Base-by-base conservation (phyloP, 257 asterid species). In the Verbascum thapsus region DNA sequence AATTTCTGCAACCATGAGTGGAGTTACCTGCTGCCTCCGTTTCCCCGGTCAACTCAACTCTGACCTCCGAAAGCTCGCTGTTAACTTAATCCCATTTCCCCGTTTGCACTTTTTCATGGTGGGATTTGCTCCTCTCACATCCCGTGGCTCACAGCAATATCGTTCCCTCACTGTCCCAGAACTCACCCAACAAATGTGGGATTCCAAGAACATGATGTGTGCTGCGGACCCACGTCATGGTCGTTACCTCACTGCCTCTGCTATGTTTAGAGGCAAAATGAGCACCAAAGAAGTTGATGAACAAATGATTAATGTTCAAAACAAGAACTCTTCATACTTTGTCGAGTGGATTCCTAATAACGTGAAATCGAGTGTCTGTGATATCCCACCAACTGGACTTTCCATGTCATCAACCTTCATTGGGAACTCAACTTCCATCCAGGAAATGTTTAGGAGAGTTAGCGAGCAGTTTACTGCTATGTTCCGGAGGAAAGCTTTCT, bases 341-440 rank as follows among this genome's bases (percentile, higher is more conserved):
- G 95, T 87, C 10, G 95, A 86, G 63, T 87, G 95, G 95, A 87
- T 87, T 39, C 95, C 95, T 23, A 87, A 87, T 81, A 87, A 87
- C 11, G 95, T 87, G 58, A 87, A 87, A 41, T 87, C 95, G 13
- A 87, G 95, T 26, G 95, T 85, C 12, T 88, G 96, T 68, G 96
- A 88, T 74, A 88, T 88, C 70, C 94, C 96, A 0, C 96, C 96
- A 0, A 83, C 74, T 58, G 96, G 91, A 3, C 88, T 88, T 6
- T 81, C 96, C 1, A 88, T 88, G 96, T 78, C 91, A n/a, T 88
- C 96, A 10, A 88, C 94, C 73, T 88, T 88, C 68, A 79, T 88
- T 4, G 95, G 92, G 19, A 86, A 86, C 73, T 85, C 94, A 4
- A 85, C 94, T 10, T 85, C 94, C 44, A 85, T 85, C 20, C 89